A percentile compares a stretch with the other conserved stretches of the same genome.
These are phyloP conservation scores for Hyaloscypha hepaticicola DNA, from an alignment of 495 filamentous ascomycete species.

Conservation along the genomic window DNA sequence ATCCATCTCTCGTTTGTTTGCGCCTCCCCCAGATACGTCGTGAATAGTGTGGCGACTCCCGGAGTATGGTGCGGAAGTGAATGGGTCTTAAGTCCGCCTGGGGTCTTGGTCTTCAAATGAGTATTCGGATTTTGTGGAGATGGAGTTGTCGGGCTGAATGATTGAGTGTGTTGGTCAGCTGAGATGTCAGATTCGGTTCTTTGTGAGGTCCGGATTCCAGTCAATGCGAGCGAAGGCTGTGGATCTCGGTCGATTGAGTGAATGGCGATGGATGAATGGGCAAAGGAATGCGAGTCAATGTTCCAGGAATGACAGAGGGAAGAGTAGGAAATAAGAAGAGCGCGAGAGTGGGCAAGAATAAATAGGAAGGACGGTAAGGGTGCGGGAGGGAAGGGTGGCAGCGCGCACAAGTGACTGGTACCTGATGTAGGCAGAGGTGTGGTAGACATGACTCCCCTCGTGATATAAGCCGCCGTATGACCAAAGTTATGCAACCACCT, in stretches of 20 bases:
- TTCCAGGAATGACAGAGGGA: constrained; percentile 1
- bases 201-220: constrained; percentile 29
- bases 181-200: constrained; percentile 26
- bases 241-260: constrained; percentile 17
- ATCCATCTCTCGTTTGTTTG: constrained; percentile 29
- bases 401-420: constrained; percentile 22
- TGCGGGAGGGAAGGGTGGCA: background rate
- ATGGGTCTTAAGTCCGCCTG: constrained; percentile 26
- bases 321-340: constrained; percentile 29
- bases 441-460: constrained; percentile 28
- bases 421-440: constrained; percentile 12
- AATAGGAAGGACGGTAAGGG: constrained; percentile 10
- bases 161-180: constrained; percentile 23
- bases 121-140: constrained; percentile 17
- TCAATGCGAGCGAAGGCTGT: constrained; percentile 27
- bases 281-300: constrained; percentile 16
- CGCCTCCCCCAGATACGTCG: constrained; percentile 15
- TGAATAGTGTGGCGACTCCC: constrained; percentile 25
- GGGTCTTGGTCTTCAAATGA: constrained; percentile 2
- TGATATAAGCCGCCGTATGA: constrained; percentile 32
- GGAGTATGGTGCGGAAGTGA: constrained; percentile 23
- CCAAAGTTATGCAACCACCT: constrained; percentile 7
- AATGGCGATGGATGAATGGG: background rate
- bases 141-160: constrained; percentile 2
- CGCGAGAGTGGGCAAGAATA: constrained; percentile 25